Evolutionary conservation across 371 early-diverging fungal species (phyloP), one percentile per base, ranked within the genome.

Genomic region (Apophysomyces sp.): DNA sequence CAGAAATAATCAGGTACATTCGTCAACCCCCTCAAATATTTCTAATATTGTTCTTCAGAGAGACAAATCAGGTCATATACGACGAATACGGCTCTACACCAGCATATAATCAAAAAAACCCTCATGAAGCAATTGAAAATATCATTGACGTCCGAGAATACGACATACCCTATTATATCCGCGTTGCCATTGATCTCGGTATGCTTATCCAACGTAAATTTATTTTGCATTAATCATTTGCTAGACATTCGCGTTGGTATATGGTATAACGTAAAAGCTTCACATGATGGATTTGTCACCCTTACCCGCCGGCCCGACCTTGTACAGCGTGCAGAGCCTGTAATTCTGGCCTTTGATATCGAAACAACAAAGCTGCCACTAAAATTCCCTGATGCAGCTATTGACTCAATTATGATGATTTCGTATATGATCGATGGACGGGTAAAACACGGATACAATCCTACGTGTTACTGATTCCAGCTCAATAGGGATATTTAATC

Each of bases 401-500:
- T 88, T 34, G 99, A 99, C 76, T 80, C 87, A 30, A 93, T 99
- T 65, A 99, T 99, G 98, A 99, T 99, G 99, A 99, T 99, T 74
- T 99, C 99, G 12, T 97, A 99, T 72, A 98, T 99, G 98, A 90
- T 98, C 61, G 97, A 98, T 61, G 97, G 96, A 11, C 90, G 91
- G 78, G 92, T 93, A 83, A 55, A n/a, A n/a, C n/a, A n/a, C n/a
- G n/a, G n/a, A n/a, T n/a, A n/a, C n/a, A n/a, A n/a, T n/a, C n/a
- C n/a, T n/a, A n/a, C n/a, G n/a, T n/a, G 61, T 12, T 58, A 26
- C 60, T 39, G 59, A 63, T 41, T 67, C 40, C 2, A 16, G 24
- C 16, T 39, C 8, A 3, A 1, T 76, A 93, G 89, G 99, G 99
- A 0, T 98, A 89, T 68, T 80, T 99, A 41, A 98, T 99, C 58